Evolutionary conservation across 1,139 yeast genomes (phyloP).

Genomic region (Schizosaccharomyces versatilis): DNA sequence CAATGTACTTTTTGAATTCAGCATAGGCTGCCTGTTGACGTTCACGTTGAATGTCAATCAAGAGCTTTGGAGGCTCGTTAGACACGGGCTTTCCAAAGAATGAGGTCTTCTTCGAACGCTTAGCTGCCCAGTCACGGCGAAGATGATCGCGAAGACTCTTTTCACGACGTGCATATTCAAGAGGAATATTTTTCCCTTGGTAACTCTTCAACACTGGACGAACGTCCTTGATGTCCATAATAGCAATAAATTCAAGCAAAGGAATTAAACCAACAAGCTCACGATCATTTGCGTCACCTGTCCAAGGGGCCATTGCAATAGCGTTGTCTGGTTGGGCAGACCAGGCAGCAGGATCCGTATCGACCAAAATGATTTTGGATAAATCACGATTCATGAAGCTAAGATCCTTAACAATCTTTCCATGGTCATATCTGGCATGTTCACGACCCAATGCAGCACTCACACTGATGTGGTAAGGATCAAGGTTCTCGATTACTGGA

Average conservation of each 20-base stretch:
- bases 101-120: constrained; percentile 5
- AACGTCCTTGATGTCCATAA: constrained; percentile 74
- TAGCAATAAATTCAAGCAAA: constrained; percentile 78
- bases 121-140: constrained; percentile 40
- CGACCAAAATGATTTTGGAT: constrained; percentile 57
- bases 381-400: constrained; percentile 77
- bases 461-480: constrained; percentile 76
- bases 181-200: constrained; percentile 37
- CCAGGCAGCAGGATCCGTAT: constrained; percentile 50
- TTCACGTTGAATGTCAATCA: constrained; percentile 72
- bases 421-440: constrained; percentile 76
- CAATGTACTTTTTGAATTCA: constrained; percentile 58
- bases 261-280: constrained; percentile 63
- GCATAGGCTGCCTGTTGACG: constrained; percentile 82
- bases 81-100: constrained; percentile 29
- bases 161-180: constrained; percentile 72
- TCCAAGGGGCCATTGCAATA: constrained; percentile 64
- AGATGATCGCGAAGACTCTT: constrained; percentile 46
- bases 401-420: constrained; percentile 53
- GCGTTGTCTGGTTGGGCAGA: constrained; percentile 84
- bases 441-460: constrained; percentile 78
- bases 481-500: constrained; percentile 64
- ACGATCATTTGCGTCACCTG: constrained; percentile 59
- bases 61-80: constrained; percentile 46
- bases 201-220: constrained; percentile 68